Conservation (phyloP, 2,329 filamentous ascomycete genomes). For the Onygena corvina region DNA sequence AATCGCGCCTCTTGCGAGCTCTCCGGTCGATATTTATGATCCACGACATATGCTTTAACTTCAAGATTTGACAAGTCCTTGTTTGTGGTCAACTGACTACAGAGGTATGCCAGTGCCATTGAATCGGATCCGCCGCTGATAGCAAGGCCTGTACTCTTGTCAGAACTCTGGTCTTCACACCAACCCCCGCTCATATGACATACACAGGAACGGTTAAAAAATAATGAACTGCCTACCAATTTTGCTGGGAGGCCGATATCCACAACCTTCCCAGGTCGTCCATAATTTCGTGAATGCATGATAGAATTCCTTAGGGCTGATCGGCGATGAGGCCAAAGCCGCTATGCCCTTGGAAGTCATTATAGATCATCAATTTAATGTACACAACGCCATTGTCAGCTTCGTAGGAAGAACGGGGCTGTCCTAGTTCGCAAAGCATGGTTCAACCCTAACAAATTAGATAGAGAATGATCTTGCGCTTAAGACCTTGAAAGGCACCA, state of each 20-base stretch:
- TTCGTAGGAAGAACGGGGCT: no score
- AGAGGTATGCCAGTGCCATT: conserved; percentile 82
- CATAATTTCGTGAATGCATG: conserved; percentile 36
- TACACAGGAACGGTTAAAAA: not conserved
- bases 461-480: no score
- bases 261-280: conserved; percentile 35
- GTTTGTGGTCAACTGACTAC: conserved; percentile 38
- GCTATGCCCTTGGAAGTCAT: conserved; percentile 8
- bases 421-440: no score
- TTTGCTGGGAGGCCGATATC: conserved; percentile 1
- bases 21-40: conserved; percentile 46
- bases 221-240: conserved; percentile 8
- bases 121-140: conserved; percentile 91
- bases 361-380: not conserved
- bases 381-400: not conserved
- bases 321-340: conserved; percentile 19
- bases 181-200: not conserved
- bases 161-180: not conserved
- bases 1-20: conserved; percentile 44
- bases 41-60: conserved; percentile 48
- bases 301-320: conserved; percentile 33
- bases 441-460: no score
- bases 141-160: conserved; percentile 51
- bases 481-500: not conserved
- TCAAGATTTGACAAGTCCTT: conserved; percentile 18